Evolutionary conservation across 768 basidiomycete genomes (phyloP), one percentile per base, ranked within the genome.

Genomic region (Panellus pusillus): DNA sequence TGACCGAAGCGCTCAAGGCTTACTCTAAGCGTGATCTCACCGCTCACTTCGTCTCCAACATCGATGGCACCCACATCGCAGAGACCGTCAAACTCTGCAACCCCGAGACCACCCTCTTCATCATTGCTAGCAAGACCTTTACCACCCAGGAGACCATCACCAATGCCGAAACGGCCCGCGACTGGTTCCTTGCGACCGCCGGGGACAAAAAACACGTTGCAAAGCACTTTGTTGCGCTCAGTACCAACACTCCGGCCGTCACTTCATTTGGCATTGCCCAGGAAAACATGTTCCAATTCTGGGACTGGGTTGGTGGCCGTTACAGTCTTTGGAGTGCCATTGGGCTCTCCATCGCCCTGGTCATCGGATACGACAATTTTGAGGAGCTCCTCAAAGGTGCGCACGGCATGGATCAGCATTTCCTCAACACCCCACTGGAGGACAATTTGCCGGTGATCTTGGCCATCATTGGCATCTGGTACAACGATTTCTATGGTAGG

Each of bases 81-180:
- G 97, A 99, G 76, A 90, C 86, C 1, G 72, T 95, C 29, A 79
- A 80, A 46, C 64, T 79, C 50, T 92, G 90, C 72, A 79, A 98
- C 70, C 89, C 92, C 1, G 94, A 98, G 72, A 86, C 86, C 24
- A 98, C 97, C 4, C 75, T 99, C 54, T 98, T 98, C 80, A 96
- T 98, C 75, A 88, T 98, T 64, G 96, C 96, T n/a, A 87, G 84
- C 70, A 98, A 99, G 81, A 98, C 97, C 2, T 99, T 98, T 72
- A 99, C 97, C 17, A 99, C 97, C 9, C 96, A 99, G 74, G 97
- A 99, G 79, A 98, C 96, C 15, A 98, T 98, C 76, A 98, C 97
- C 60, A 99, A 99, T 69, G 97, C 97, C 36, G 90, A 91, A 72
- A 88, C 83, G 41, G 97, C 97, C 12, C 82, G 91, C 39, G 86